Conservation (phyloP, 108 stramenopile genomes). For the Aurantiochytrium sp. region DNA sequence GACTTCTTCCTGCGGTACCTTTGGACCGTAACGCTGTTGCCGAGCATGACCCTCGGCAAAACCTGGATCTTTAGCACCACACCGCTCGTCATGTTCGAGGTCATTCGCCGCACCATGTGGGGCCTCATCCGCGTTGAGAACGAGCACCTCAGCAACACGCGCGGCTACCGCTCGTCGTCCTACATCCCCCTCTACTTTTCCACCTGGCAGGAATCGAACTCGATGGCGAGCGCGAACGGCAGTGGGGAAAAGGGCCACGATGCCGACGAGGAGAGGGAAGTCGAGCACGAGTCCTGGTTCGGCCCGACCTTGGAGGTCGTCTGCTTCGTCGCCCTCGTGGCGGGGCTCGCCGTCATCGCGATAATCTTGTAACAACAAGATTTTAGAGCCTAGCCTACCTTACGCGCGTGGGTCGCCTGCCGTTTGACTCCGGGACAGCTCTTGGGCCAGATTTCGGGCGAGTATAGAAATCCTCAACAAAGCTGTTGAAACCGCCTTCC, state of each 20-base stretch:
- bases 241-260: not conserved
- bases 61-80: not conserved
- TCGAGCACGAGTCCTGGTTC: too few relatives aligned
- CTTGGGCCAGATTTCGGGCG: too few relatives aligned
- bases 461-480: too few relatives aligned
- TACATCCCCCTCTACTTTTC: not conserved
- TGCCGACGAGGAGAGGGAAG: not conserved
- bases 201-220: not conserved
- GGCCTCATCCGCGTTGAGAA: conserved; percentile 16
- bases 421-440: too few relatives aligned
- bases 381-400: too few relatives aligned
- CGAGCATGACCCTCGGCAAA: not conserved
- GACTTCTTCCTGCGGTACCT: conserved; percentile 21
- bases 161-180: not conserved
- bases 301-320: too few relatives aligned
- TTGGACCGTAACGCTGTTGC: not conserved
- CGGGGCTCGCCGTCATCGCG: too few relatives aligned
- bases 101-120: conserved; percentile 12
- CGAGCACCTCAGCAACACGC: conserved; percentile 3
- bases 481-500: too few relatives aligned
- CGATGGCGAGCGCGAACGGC: not conserved
- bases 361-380: too few relatives aligned
- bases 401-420: too few relatives aligned
- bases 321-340: too few relatives aligned
- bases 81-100: not conserved